phyloP scores from a whole-genome alignment of 1,284 basidiomycete genomes.

The Neonothopanus nambi region DNA sequence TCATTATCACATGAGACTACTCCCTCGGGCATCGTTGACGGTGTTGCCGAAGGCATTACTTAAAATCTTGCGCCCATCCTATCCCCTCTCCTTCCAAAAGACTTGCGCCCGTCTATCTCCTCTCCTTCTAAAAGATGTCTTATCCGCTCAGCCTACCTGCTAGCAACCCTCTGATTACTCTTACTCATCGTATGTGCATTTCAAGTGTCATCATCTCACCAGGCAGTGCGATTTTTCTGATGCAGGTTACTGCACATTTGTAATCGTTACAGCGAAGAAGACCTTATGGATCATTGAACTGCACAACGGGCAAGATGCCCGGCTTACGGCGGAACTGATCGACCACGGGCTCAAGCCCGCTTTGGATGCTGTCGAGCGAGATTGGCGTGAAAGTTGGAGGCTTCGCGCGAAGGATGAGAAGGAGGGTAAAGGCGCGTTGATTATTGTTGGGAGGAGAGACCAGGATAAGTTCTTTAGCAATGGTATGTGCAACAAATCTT shows the following conservation, averaged over 20 bases:
- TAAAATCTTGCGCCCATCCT: background rate
- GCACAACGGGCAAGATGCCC: constrained; percentile 76
- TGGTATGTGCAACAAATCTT: constrained; percentile 41
- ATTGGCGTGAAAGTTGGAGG: constrained; percentile 69
- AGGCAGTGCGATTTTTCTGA: too few relatives aligned
- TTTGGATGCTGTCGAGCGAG: constrained; percentile 73
- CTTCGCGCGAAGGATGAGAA: constrained; percentile 42
- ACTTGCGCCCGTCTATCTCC: background rate
- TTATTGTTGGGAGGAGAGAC: constrained; percentile 71
- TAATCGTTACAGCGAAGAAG: constrained; percentile 43
- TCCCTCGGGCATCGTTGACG: too few relatives aligned
- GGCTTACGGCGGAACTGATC: constrained; percentile 64
- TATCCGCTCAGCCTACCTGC: constrained; percentile 51
- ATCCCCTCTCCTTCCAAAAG: background rate
- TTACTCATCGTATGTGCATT: constrained; percentile 58
- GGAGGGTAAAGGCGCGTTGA: constrained; percentile 66
- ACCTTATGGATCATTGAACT: constrained; percentile 75
- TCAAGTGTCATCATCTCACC: too few relatives aligned
- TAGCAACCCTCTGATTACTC: constrained; percentile 52
- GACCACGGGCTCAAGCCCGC: constrained; percentile 69
- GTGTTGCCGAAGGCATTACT: too few relatives aligned
- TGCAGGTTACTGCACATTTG: too few relatives aligned
- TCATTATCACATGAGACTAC: background rate
- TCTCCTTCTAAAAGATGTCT: constrained; percentile 32
- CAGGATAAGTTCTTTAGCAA: constrained; percentile 92